These are phyloP conservation scores for Trypanosoma melophagium DNA, from an alignment of 208 protist genomes.

Conservation along the genomic window DNA sequence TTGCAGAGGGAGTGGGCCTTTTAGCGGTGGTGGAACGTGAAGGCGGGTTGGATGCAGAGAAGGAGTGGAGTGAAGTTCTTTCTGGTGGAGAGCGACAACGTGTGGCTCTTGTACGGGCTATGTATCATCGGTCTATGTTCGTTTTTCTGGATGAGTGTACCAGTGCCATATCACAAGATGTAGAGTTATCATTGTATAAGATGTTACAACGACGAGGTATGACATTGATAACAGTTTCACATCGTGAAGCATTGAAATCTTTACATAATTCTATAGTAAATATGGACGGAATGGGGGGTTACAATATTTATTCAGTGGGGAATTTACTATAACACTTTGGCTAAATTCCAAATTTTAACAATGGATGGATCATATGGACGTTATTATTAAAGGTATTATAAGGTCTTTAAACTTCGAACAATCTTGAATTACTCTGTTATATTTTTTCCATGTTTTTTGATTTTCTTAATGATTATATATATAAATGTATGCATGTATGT, in stretches of 20 bases:
- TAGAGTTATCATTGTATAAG: slow-evolving; percentile 72
- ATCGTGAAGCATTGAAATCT: slow-evolving; percentile 64
- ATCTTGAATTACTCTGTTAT: not conserved
- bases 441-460: not conserved
- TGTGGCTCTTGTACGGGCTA: slow-evolving; percentile 74
- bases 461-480: slow-evolving; percentile 2
- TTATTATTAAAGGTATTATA: not conserved
- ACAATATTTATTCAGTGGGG: slow-evolving; percentile 27
- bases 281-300: slow-evolving; percentile 66
- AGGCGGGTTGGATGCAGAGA: slow-evolving; percentile 68
- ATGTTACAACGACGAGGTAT: slow-evolving; percentile 65
- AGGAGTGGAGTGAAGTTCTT: slow-evolving; percentile 85
- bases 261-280: slow-evolving; percentile 60
- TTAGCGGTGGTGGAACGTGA: slow-evolving; percentile 66
- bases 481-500: not conserved
- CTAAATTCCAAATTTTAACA: too few species aligned
- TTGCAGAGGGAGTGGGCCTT: slow-evolving; percentile 54
- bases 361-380: not conserved
- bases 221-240: slow-evolving; percentile 85
- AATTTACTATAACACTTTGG: not conserved
- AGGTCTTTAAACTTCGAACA: too few species aligned
- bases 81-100: slow-evolving; percentile 91
- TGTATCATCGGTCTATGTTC: slow-evolving; percentile 80
- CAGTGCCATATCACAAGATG: slow-evolving; percentile 83
- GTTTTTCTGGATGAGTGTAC: slow-evolving; percentile 92